Evolutionary conservation across 169 alveolate genomes (phyloP).

Genomic region (Plasmodium fragile): DNA sequence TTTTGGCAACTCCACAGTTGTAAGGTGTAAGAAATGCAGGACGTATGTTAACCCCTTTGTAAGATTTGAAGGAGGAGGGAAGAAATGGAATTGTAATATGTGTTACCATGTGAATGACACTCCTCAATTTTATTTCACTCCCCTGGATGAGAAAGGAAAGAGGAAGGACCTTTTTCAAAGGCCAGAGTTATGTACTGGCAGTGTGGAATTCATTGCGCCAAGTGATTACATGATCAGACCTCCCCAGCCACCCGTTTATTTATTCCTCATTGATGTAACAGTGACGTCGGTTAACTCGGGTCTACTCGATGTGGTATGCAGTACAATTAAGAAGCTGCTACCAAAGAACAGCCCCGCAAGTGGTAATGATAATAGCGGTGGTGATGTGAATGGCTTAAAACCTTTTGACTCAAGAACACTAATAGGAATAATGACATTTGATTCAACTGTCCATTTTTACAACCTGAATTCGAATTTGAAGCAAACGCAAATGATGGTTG

Average conservation of each 20-base stretch:
- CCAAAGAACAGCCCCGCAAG: constrained; percentile 6
- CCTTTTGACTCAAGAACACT: constrained; percentile 90
- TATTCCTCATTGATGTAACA: constrained; percentile 93
- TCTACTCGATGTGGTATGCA: constrained; percentile 89
- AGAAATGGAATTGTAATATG: constrained; percentile 97
- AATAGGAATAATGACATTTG: constrained; percentile 96
- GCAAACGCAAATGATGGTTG: constrained; percentile 93
- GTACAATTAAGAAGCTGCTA: constrained; percentile 88
- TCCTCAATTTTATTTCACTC: constrained; percentile 89
- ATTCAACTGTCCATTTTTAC: constrained; percentile 95
- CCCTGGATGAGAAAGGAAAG: constrained; percentile 86
- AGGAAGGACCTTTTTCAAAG: constrained; percentile 91
- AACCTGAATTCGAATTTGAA: constrained; percentile 87
- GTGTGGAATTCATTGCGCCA: constrained; percentile 96
- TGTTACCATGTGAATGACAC: constrained; percentile 96
- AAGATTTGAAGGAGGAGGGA: constrained; percentile 94
- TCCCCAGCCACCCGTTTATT: constrained; percentile 96
- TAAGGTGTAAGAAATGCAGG: constrained; percentile 93
- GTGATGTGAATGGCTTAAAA: constrained; percentile 33
- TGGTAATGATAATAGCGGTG: constrained; percentile 23
- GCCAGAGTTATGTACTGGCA: constrained; percentile 94
- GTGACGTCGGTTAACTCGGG: constrained; percentile 93
- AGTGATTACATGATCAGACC: constrained; percentile 97
- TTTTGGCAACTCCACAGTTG: constrained; percentile 91
- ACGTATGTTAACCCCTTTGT: constrained; percentile 98